Conservation (phyloP, 305 asterid species). For the Fraxinus paxiana region DNA sequence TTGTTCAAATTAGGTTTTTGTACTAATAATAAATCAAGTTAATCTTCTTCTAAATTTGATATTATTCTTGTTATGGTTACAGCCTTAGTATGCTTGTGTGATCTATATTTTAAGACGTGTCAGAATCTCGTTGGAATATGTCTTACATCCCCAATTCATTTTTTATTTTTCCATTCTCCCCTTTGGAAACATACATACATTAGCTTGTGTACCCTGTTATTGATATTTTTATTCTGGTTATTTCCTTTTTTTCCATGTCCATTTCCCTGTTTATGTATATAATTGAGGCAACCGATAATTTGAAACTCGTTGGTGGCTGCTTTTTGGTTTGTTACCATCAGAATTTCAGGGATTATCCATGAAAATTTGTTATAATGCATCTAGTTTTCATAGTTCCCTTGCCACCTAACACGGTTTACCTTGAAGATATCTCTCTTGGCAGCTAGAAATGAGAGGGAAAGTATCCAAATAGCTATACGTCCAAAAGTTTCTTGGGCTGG, state of each 20-base stretch:
- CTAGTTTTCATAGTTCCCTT: slow-evolving; percentile 19
- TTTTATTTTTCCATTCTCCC: background rate
- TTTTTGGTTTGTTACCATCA: background rate
- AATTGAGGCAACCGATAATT: background rate
- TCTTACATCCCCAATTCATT: background rate
- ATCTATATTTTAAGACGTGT: background rate
- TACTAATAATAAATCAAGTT: background rate
- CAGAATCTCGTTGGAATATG: background rate
- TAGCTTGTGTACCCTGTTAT: background rate
- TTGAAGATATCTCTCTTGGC: slow-evolving; percentile 89
- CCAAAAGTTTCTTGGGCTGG: slow-evolving; percentile 95
- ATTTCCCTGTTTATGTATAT: background rate
- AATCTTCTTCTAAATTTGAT: slow-evolving; percentile 13
- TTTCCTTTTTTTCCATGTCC: background rate
- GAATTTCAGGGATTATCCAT: background rate
- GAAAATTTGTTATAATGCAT: slow-evolving; percentile 9
- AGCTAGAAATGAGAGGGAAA: slow-evolving; percentile 97
- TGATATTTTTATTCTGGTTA: background rate
- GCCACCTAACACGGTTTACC: slow-evolving; percentile 35
- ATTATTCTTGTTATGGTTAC: background rate
- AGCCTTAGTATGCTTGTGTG: slow-evolving; percentile 3
- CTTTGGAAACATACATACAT: background rate
- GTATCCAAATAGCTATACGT: slow-evolving; percentile 81
- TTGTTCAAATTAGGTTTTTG: slow-evolving; percentile 8
- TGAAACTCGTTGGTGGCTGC: background rate